Percentiles rank a stretch among this genome's conserved stretches.
These are phyloP conservation scores for Apostasia ramifera DNA, from an alignment of 106 monocot species.

Conservation along the genomic window DNA sequence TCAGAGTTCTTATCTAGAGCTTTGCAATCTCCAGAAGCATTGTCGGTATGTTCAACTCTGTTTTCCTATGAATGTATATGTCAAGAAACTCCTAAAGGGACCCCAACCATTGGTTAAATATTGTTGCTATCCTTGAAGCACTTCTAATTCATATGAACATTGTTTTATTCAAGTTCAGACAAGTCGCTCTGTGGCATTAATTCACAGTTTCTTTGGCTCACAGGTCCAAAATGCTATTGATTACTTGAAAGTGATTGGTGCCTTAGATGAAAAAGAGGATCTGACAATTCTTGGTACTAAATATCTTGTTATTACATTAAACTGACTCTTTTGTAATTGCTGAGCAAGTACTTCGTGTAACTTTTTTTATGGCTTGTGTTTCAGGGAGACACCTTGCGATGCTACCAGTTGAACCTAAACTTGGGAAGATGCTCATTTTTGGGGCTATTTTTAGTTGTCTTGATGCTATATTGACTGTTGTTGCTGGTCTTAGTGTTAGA, in stretches of 20 bases:
- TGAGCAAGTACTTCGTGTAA: neutral
- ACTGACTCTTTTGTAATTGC: neutral
- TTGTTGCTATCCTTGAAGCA: neutral
- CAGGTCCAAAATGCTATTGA: slow-evolving; percentile 99
- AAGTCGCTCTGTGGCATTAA: neutral
- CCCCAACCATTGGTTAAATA: neutral
- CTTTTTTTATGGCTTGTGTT: slow-evolving; percentile 10
- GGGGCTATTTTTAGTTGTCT: slow-evolving; percentile 96
- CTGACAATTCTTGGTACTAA: slow-evolving; percentile 73
- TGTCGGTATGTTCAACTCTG: slow-evolving; percentile 52
- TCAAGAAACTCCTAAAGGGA: neutral
- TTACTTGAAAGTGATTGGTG: slow-evolving; percentile 94
- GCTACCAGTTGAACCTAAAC: slow-evolving; percentile 97
- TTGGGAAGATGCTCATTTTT: slow-evolving; percentile 96
- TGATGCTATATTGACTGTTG: slow-evolving; percentile 91
- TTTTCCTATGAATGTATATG: slow-evolving; percentile 1
- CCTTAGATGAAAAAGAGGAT: slow-evolving; percentile 88
- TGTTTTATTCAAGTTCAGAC: too few relatives aligned
- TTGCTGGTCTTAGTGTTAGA: slow-evolving; percentile 94
- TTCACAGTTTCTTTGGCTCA: slow-evolving; percentile 14
- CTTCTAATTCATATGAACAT: neutral
- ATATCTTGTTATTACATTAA: neutral
- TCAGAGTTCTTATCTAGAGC: slow-evolving; percentile 94
- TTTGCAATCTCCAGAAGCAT: slow-evolving; percentile 80
- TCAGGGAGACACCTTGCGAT: slow-evolving; percentile 82